phyloP scores from a whole-genome alignment of 495 filamentous ascomycete genomes.

The Aspergillus hancockii region DNA sequence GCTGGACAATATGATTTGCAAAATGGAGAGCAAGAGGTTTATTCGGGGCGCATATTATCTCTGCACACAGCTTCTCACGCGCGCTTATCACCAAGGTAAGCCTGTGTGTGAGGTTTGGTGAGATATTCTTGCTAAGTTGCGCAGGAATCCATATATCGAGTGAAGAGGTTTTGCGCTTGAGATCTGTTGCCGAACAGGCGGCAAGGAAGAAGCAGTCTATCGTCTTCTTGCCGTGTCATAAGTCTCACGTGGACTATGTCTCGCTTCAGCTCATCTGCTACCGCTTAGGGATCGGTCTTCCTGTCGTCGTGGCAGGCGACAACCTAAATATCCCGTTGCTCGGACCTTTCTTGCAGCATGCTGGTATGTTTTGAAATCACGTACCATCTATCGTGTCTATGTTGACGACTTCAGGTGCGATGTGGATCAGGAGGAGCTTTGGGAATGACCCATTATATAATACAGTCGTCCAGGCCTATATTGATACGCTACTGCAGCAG shows the following conservation, averaged over 20 bases:
- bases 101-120: background rate
- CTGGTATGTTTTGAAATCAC: conserved; percentile 51
- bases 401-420: conserved; percentile 62
- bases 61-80: conserved; percentile 80
- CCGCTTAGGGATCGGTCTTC: conserved; percentile 81
- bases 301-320: conserved; percentile 93
- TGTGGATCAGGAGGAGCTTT: conserved; percentile 94
- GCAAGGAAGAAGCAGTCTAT: conserved; percentile 88
- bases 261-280: conserved; percentile 93
- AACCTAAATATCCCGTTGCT: conserved; percentile 93
- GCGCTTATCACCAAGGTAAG: conserved; percentile 90
- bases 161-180: conserved; percentile 82
- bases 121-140: conserved; percentile 11
- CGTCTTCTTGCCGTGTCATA: conserved; percentile 92
- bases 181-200: conserved; percentile 79
- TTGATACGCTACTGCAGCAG: conserved; percentile 85
- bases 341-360: conserved; percentile 89
- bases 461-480: conserved; percentile 91
- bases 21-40: conserved; percentile 93
- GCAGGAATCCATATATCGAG: conserved; percentile 86
- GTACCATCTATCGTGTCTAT: background rate
- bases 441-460: conserved; percentile 88
- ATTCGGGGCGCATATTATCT: conserved; percentile 92
- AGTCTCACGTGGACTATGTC: conserved; percentile 95
- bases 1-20: conserved; percentile 97